phyloP scores from a whole-genome alignment of 2,329 filamentous ascomycete species.

The Rachicladosporium sp. region DNA sequence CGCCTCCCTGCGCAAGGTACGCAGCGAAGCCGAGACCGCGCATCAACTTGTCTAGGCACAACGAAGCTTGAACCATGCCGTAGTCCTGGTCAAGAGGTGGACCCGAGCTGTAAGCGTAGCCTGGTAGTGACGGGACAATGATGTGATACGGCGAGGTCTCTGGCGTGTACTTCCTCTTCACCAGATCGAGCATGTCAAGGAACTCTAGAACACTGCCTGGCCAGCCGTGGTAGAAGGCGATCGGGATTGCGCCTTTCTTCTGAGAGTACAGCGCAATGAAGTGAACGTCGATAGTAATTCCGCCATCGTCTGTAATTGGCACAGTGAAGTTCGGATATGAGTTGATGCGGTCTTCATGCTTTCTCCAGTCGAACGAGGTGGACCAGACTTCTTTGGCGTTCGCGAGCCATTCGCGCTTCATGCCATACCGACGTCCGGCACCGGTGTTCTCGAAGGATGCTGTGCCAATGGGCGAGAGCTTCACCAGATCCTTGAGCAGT shows the following conservation, averaged over 20 bases:
- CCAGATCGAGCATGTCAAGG: slow-evolving; percentile 16
- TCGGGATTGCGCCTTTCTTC: slow-evolving; percentile 25
- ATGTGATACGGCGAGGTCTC: slow-evolving; percentile 43
- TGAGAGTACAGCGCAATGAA: slow-evolving; percentile 44
- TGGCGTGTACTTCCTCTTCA: slow-evolving; percentile 35
- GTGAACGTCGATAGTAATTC: slow-evolving; percentile 31
- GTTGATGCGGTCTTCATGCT: slow-evolving; percentile 33
- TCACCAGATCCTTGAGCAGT: slow-evolving; percentile 36
- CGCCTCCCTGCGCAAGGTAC: slow-evolving; percentile 45
- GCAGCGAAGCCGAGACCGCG: slow-evolving; percentile 37
- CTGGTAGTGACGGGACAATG: slow-evolving; percentile 41
- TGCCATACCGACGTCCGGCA: slow-evolving; percentile 29
- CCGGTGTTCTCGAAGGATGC: slow-evolving; percentile 36
- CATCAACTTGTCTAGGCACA: slow-evolving; percentile 39
- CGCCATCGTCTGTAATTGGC: slow-evolving; percentile 27
- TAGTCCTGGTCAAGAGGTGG: slow-evolving; percentile 36
- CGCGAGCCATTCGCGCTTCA: slow-evolving; percentile 36
- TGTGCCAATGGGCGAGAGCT: slow-evolving; percentile 37
- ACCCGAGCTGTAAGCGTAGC: slow-evolving; percentile 37
- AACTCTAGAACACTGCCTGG: slow-evolving; percentile 27
- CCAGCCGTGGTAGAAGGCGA: slow-evolving; percentile 27
- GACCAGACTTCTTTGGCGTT: slow-evolving; percentile 25
- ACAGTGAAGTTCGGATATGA: slow-evolving; percentile 39
- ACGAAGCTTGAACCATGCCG: slow-evolving; percentile 25
- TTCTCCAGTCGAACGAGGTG: slow-evolving; percentile 26